Evolutionary conservation across 2,329 filamentous ascomycete species (phyloP), one percentile per base, ranked within the genome.

Genomic region (Aspergillus brunneoviolaceus): DNA sequence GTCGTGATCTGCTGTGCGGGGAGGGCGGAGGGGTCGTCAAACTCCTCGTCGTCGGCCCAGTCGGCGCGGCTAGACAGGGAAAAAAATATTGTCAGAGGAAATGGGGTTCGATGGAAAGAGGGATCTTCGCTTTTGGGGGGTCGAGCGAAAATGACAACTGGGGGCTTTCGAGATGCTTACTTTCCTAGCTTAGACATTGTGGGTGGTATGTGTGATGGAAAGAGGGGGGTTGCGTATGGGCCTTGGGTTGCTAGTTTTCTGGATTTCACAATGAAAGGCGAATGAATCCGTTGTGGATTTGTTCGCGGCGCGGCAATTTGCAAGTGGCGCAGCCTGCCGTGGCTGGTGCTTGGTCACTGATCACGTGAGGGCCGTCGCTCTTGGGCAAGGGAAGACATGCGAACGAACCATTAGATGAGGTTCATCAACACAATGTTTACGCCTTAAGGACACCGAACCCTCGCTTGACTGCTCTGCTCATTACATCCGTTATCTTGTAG

Each of bases 41-140:
- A 92, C 69, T 89, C 87, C 71, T 87, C 85, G 76, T 95, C 91
- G 82, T 98, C 95, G 77, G 95, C 94, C 94, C 94, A 98, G 85
- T 97, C 93, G 74, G 84, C 84, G 73, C 84, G 83, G 76, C 81
- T 84, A 60, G 29, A 63, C 60, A 66, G 63, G 21, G 21, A 61
- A 54, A 62, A 64, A 60, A 58, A 47, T 52, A 29, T 23, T 11
- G 23, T 50, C 6, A 51, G 54, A 29, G 10, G 21, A 29, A 10
- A 10, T 27, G 25, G 25, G 25, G 5, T 7, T 7, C 2, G 23
- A 7, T 5, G 1, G 25, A 27, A 27, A 27, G 25, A 27, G 7
- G 25, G 25, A 2, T 27, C 2, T 35, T 4, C 11, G 33, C 0
- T 35, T 16, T 35, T 35, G 5, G 1, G 12, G 16, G 12, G 16